These are phyloP conservation scores for Capronia americana DNA, from an alignment of 2,329 filamentous ascomycete genomes.

Conservation along the genomic window DNA sequence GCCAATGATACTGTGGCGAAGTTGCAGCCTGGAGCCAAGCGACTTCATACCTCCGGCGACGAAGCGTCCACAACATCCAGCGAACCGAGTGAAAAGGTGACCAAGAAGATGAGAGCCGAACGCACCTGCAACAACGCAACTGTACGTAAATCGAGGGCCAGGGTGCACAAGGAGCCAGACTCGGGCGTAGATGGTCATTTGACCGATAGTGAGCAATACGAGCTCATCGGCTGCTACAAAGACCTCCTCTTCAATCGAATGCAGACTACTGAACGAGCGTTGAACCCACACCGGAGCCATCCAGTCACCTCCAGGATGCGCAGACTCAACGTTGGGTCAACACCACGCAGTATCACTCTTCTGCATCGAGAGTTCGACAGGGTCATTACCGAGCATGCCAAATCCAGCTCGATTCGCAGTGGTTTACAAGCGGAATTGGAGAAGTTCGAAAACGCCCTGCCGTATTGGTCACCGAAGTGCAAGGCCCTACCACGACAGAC, in stretches of 20 bases:
- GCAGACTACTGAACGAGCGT: background rate
- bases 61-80: background rate
- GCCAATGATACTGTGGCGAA: background rate
- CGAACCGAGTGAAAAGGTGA: background rate
- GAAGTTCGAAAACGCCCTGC: constrained; percentile 2
- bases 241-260: background rate
- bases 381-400: background rate
- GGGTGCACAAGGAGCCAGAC: background rate
- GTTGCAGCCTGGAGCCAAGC: background rate
- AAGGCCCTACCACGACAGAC: background rate
- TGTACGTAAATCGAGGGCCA: background rate
- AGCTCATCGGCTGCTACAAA: background rate
- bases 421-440: background rate
- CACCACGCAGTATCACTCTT: background rate
- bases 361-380: background rate
- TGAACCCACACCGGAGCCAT: background rate
- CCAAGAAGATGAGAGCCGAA: background rate
- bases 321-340: constrained; percentile 2
- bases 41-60: background rate
- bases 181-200: background rate
- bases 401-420: background rate
- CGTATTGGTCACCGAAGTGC: constrained; percentile 10
- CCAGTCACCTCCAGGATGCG: background rate
- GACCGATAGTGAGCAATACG: background rate
- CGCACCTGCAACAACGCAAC: background rate